Evolutionary conservation across 306 rosid genomes (phyloP).

Genomic region (Dryas octopetala): DNA sequence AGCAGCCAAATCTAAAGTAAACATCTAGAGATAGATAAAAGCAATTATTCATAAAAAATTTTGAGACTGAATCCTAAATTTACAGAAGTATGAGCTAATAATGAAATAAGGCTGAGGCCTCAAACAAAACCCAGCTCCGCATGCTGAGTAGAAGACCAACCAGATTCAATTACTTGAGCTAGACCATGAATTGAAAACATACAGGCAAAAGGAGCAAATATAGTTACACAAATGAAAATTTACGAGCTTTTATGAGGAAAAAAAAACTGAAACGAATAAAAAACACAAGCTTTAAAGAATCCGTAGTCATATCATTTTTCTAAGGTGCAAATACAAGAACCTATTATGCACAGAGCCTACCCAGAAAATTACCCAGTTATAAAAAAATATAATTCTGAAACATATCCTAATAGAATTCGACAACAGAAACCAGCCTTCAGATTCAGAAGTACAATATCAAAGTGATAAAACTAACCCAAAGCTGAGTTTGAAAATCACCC

Average conservation of each 20-base stretch:
- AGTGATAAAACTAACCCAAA: slow-evolving; percentile 6
- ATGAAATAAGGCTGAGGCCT: not conserved
- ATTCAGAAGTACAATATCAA: slow-evolving; percentile 13
- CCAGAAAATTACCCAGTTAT: slow-evolving; percentile 2
- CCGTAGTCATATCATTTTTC: not conserved
- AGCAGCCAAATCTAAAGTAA: not conserved
- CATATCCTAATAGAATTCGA: slow-evolving; percentile 6
- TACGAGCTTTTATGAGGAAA: not conserved
- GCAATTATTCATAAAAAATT: not conserved
- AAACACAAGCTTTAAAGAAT: not conserved
- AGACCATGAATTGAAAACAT: not conserved
- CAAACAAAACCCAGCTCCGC: not conserved
- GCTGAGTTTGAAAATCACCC: slow-evolving; percentile 14
- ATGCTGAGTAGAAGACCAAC: not conserved
- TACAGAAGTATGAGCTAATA: not conserved
- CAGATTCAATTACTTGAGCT: not conserved
- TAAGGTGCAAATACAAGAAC: not conserved
- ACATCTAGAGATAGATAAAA: too few species aligned
- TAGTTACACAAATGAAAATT: not conserved
- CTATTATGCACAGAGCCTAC: not conserved
- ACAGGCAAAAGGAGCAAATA: not conserved
- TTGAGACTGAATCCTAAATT: not conserved
- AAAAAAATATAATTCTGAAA: not conserved
- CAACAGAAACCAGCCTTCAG: slow-evolving; percentile 21
- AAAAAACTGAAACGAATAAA: not conserved